Percentiles rank a stretch among this genome's conserved stretches.
phyloP scores from a whole-genome alignment of 345 rosid genomes.

The Brassica napus region DNA sequence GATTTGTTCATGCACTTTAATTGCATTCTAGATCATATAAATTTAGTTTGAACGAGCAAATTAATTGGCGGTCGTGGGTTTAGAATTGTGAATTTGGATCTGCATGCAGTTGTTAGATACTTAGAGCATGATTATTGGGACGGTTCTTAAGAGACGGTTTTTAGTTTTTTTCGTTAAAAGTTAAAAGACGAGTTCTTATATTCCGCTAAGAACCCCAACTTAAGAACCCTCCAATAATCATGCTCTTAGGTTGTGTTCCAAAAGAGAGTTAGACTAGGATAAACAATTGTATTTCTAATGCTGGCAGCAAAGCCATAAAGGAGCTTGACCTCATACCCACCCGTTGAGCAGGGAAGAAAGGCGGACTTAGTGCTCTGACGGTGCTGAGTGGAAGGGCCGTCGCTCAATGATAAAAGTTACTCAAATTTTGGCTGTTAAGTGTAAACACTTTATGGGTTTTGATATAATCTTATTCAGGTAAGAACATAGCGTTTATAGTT shows the following conservation, averaged over 20 bases:
- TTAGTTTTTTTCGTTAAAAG: not conserved
- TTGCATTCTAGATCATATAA: not conserved
- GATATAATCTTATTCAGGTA: not conserved
- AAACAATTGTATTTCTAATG: not conserved
- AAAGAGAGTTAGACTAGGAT: not conserved
- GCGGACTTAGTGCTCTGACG: too few relatives aligned
- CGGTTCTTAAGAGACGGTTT: too few relatives aligned
- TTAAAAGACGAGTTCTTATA: too few relatives aligned
- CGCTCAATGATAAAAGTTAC: not conserved
- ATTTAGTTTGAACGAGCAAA: not conserved
- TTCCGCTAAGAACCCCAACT: too few relatives aligned
- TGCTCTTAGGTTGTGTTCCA: not conserved
- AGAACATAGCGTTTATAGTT: not conserved
- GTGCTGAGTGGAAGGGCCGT: not conserved
- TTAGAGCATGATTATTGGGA: not conserved
- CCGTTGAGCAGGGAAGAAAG: too few relatives aligned
- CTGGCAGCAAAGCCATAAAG: not conserved
- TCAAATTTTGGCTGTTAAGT: not conserved
- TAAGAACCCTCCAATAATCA: too few relatives aligned
- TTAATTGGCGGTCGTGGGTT: not conserved
- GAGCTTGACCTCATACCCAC: too few relatives aligned
- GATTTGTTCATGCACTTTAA: not conserved
- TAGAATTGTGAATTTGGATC: not conserved
- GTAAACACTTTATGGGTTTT: not conserved
- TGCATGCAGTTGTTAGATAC: not conserved